phyloP scores from a whole-genome alignment of 208 protist species.

The Acanthamoeba royreba region DNA sequence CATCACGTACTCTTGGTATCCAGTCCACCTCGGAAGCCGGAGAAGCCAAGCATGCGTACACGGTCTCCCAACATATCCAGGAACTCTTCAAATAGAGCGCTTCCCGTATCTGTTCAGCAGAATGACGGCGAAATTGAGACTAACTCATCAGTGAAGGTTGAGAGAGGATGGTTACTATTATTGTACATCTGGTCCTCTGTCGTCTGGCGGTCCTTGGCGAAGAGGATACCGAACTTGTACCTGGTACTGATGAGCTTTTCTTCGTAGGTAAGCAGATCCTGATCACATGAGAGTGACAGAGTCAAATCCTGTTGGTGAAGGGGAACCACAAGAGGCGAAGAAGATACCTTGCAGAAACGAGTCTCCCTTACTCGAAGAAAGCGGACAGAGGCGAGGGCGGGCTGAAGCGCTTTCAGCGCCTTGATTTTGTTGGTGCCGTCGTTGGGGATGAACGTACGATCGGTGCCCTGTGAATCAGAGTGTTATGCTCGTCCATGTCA shows the following conservation, averaged over 20 bases:
- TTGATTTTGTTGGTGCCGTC: not conserved
- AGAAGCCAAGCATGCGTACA: not conserved
- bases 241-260: not conserved
- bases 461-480: not conserved
- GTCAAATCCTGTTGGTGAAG: not conserved
- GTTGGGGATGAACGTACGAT: not conserved
- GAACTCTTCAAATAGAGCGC: constrained; percentile 4
- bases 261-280: constrained; percentile 26
- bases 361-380: constrained; percentile 8
- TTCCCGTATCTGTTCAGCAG: not conserved
- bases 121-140: not conserved
- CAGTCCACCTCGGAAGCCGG: constrained; percentile 15
- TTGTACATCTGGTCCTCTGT: constrained; percentile 38
- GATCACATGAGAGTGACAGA: not conserved
- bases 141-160: not conserved
- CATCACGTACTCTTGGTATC: not conserved
- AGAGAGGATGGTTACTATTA: not conserved
- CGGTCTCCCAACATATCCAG: not conserved
- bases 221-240: constrained; percentile 25
- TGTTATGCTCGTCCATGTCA: not conserved
- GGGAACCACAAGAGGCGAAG: not conserved
- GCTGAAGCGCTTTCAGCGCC: not conserved
- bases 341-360: not conserved
- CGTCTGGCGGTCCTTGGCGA: not conserved
- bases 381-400: not conserved